A percentile compares a stretch with the other conserved stretches of the same genome.
phyloP scores from a whole-genome alignment of 768 basidiomycete genomes.

The Leccinum incarnatum region DNA sequence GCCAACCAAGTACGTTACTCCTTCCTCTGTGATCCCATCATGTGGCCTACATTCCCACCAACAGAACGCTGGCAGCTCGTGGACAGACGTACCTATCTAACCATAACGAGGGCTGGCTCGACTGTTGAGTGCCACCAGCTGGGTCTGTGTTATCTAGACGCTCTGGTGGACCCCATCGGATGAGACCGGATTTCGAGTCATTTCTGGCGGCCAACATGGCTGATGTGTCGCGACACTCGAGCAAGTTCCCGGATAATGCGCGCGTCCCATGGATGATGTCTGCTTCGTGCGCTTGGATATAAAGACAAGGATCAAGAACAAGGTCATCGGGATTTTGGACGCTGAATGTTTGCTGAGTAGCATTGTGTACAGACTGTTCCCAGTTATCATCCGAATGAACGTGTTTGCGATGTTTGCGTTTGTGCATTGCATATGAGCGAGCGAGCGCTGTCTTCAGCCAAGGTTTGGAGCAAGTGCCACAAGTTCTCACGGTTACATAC shows the following conservation, averaged over 20 bases:
- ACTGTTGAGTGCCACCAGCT: neutral
- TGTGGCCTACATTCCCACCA: conserved; percentile 7
- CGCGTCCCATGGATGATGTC: conserved; percentile 58
- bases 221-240: conserved; percentile 28
- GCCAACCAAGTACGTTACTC: conserved; percentile 4
- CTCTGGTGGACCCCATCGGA: conserved; percentile 30
- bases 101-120: conserved; percentile 44
- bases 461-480: neutral
- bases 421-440: conserved; percentile 17
- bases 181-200: conserved; percentile 32
- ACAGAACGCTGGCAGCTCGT: conserved; percentile 9
- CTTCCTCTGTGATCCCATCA: conserved; percentile 8
- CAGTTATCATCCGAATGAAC: conserved; percentile 7
- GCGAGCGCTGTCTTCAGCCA: no score
- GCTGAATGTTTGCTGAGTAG: conserved; percentile 1
- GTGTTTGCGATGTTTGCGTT: conserved; percentile 25
- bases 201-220: conserved; percentile 3
- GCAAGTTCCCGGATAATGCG: conserved; percentile 36
- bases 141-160: conserved; percentile 6
- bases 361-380: conserved; percentile 3
- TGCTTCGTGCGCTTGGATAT: conserved; percentile 75
- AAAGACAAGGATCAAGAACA: conserved; percentile 34
- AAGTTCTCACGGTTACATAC: neutral
- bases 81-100: conserved; percentile 75
- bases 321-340: neutral